These are phyloP conservation scores for Aspergillus vadensis DNA, from an alignment of 2,329 filamentous ascomycete species.

Conservation along the genomic window DNA sequence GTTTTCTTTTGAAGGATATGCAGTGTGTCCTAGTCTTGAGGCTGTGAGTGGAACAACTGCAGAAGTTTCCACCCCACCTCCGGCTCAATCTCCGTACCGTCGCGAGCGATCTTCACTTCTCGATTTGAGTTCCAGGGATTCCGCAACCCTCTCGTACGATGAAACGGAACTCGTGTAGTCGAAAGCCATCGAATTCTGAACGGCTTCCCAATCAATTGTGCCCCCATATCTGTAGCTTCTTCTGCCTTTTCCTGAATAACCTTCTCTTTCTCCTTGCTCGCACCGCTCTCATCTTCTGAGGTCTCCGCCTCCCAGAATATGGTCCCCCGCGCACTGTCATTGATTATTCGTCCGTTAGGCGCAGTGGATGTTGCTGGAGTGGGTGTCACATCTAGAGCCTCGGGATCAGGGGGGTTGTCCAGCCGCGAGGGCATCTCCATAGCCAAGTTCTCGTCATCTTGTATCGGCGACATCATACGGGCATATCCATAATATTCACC, in stretches of 20 bases:
- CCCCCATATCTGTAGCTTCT: constrained; percentile 45
- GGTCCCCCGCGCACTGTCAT: constrained; percentile 88
- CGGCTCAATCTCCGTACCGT: constrained; percentile 91
- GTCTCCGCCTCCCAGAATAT: constrained; percentile 93
- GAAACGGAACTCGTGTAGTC: constrained; percentile 80
- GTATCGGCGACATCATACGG: constrained; percentile 82
- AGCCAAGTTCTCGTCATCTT: constrained; percentile 70
- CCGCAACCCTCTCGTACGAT: constrained; percentile 79
- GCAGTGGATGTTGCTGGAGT: constrained; percentile 77
- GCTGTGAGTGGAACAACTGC: constrained; percentile 69
- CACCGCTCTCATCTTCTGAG: constrained; percentile 47
- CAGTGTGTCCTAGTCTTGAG: constrained; percentile 13
- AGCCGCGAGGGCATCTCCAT: constrained; percentile 69
- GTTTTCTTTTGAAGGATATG: not conserved
- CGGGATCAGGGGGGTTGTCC: constrained; percentile 60
- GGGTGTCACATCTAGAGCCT: constrained; percentile 75
- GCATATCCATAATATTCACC: constrained; percentile 97
- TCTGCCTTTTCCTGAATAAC: constrained; percentile 52
- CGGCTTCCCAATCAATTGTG: constrained; percentile 82
- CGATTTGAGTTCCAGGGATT: constrained; percentile 96
- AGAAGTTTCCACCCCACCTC: constrained; percentile 74
- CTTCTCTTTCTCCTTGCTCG: constrained; percentile 43
- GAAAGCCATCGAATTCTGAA: constrained; percentile 92
- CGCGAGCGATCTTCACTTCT: constrained; percentile 93
- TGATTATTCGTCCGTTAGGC: constrained; percentile 83